Base-by-base conservation (phyloP, 2,329 filamentous ascomycete genomes). In the Xylariaceae sp. region DNA sequence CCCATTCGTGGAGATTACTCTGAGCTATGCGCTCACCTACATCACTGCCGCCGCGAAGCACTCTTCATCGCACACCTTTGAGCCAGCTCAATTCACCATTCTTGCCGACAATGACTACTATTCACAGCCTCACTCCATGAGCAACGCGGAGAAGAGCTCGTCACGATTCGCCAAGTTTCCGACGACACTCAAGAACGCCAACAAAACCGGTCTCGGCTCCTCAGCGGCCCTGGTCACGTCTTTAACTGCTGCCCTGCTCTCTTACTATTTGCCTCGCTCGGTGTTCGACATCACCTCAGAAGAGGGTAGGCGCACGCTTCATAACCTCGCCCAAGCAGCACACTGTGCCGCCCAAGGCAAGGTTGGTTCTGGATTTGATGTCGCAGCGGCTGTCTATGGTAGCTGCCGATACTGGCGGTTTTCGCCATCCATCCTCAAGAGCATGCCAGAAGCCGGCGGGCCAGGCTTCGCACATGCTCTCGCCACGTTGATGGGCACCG, bases 311-410 rank as follows among this genome's bases (percentile, higher is more conserved):
- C 73, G 75, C 27, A 80, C 79, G 44, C 78, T 96, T 47, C 94
- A 99, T 74, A 97, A 97, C 70, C 83, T 99, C 44, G 87, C 92
- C 0, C 94, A 99, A 74, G 88, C 89, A 1, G 86, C 90, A 4
- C 94, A 99, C 72, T 96, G 92, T 66, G 90, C 92, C 1, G 94
- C 94, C 0, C 94, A 99, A 72, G 94, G 94, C 19, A 99, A 99
- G 70, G 85, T 99, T 15, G 94, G 94, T 44, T 94, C 88, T 1
- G 94, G 94, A 17, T 99, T 99, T 67, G 94, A 99, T 66, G 87
- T 99, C 45, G 94, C 92, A 0, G 86, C 88, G 22, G 94, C 94
- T 15, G 90, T 96, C 14, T 96, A 90, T 68, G 94, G 94, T 14
- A 91, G 89, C 14, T 96, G 90, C 66, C 75, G 87, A 11, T 99